Base-by-base conservation (phyloP, 192 early-diverging fungal species). In the Lobosporangium transversale region DNA sequence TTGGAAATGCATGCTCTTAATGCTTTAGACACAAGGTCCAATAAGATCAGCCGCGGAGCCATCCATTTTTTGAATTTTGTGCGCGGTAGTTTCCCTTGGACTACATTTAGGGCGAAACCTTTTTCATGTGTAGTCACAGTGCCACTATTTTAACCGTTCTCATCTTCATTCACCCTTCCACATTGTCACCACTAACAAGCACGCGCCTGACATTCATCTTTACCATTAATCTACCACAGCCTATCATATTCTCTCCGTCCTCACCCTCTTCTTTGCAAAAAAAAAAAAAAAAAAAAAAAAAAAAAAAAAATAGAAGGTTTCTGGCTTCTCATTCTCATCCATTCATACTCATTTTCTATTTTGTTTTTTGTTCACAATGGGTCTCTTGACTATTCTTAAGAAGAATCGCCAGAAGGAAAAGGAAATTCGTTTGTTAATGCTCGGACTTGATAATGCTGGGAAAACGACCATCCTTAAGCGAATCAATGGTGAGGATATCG, bases 371-470 rank as follows among this genome's bases (percentile, higher is more conserved):
- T 24, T 29, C 51, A 43, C 15, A 37, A 99, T 99, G 97, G 97
- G 97, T 15, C 84, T 99, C 32, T 81, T 97, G 36, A 96, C 97
- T 43, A 96, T 99, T 66, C 84, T 99, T 36, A 90, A 90, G 62
- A 99, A 99, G 79, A 87, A 93, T 45, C 91, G 93, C 33, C 88
- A 89, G 58, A 94, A 94, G 62, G 97, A 98, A 70, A 93, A 93
- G 73, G 96, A 99, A 71, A 94, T 97, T 62, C 92, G 98, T 17
- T 82, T 99, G 42, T 81, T 98, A 9, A 94, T 99, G 56, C 88
- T 99, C 14, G 97, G 97, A 0, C 86, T 99, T 0, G 97, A 99
- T 82, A 99, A 99, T 88, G 98, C 98, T 0, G 98, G 98, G 61
- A 99, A 99, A 69, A 99, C 98, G 0, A 99, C 98, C 9, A 97